Base-by-base conservation (phyloP, 371 early-diverging fungal species). In the Globomyces sp. region DNA sequence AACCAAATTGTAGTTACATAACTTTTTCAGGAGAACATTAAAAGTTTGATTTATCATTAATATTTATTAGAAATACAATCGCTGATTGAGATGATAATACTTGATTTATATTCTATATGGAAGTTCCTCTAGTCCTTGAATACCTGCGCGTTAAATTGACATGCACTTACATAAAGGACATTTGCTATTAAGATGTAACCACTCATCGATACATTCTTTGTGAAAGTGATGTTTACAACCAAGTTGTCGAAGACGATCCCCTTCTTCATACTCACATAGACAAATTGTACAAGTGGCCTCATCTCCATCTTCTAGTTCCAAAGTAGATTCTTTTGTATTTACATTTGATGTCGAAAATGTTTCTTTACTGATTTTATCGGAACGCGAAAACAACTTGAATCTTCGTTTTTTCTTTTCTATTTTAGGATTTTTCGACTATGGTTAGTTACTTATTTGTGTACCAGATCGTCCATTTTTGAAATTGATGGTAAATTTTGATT, bases 251-350 rank as follows among this genome's bases (percentile, higher is more conserved):
- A 79, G 46, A n/a, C 58, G 46, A 1, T 72, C 77, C 8, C 65
- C 71, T 37, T 63, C 64, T 44, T 62, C 70, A 66, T 80, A 81
- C 10, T 69, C 65, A 36, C 58, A 66, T 11, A 82, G 70, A 58
- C 82, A 82, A 47, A 82, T 82, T 8, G 73, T 68, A 69, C 82
- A 82, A 46, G 72, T 63, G 36, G 74, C 63, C n/a, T 83, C 80
- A 68, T 85, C 85, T n/a, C 81, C 81, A 1, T 61, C 70, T 42
- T 75, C 74, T 49, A 66, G 44, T 13, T 68, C 69, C 45, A 63
- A 52, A 41, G 48, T 24, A 24, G 24, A 24, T 24, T 24, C 24
- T 24, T 24, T 24, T 24, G 24, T 24, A 24, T 24, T 41, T 37
- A 11, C 3, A 2, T 37, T 48, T 49, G 44, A 3, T 37, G 58